phyloP scores from a whole-genome alignment of 106 monocot genomes.

The Narthecium ossifragum region DNA sequence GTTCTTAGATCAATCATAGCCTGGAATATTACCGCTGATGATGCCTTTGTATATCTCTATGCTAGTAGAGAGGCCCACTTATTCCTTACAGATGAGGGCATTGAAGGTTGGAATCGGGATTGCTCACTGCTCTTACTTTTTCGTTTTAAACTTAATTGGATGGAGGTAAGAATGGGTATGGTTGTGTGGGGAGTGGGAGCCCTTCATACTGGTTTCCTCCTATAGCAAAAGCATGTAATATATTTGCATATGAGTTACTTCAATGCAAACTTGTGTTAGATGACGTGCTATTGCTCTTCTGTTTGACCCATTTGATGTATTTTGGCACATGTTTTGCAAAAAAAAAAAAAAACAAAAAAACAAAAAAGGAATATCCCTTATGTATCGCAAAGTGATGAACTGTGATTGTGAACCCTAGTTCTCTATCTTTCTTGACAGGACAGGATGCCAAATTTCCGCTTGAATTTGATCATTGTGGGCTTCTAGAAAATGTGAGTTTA shows the following conservation, averaged over 20 bases:
- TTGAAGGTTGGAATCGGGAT: slow-evolving; percentile 37
- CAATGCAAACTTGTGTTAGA: no score
- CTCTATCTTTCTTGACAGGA: slow-evolving; percentile 27
- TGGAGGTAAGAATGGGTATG: no score
- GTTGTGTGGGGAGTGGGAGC: no score
- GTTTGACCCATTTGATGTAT: no score
- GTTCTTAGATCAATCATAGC: slow-evolving; percentile 63
- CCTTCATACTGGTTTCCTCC: no score
- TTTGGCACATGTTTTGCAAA: no score
- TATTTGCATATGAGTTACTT: no score
- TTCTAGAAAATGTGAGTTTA: slow-evolving; percentile 53
- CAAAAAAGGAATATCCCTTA: not conserved
- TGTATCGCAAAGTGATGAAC: not conserved
- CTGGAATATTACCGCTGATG: slow-evolving; percentile 48
- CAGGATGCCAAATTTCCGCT: slow-evolving; percentile 66
- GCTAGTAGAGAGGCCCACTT: slow-evolving; percentile 51
- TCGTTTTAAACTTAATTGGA: not conserved
- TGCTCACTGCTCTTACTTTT: not conserved
- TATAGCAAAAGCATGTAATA: no score
- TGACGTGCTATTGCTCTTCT: no score
- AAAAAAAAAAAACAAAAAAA: no score
- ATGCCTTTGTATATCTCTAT: slow-evolving; percentile 42
- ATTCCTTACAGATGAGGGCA: slow-evolving; percentile 25
- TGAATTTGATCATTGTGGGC: slow-evolving; percentile 38
- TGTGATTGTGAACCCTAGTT: not conserved